Conservation (phyloP, 2,329 filamentous ascomycete genomes). For the Clarireedia hainanense region DNA sequence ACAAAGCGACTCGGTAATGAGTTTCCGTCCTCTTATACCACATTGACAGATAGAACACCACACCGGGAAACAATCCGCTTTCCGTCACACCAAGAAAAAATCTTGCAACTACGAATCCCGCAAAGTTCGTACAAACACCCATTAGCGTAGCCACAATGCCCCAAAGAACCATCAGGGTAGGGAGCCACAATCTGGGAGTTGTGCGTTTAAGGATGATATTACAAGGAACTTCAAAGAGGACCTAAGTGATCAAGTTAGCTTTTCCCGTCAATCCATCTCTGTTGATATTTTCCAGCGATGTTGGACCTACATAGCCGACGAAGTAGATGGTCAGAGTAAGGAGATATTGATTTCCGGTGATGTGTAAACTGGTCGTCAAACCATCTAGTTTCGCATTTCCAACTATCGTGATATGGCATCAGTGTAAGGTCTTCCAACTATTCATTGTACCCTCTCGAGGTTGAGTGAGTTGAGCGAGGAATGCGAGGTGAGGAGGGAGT, state of each 20-base stretch:
- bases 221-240: constrained; percentile 53
- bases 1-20: constrained; percentile 47
- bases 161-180: constrained; percentile 48
- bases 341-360: constrained; percentile 55
- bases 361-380: constrained; percentile 42
- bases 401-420: constrained; percentile 33
- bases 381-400: constrained; percentile 52
- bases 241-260: constrained; percentile 9
- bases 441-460: neutral
- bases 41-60: constrained; percentile 44
- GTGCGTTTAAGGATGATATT: constrained; percentile 56
- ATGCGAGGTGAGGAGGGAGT: no score
- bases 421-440: neutral
- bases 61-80: constrained; percentile 45
- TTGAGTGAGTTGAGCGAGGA: no score
- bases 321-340: constrained; percentile 62
- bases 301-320: constrained; percentile 39
- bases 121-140: constrained; percentile 42
- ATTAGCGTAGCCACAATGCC: constrained; percentile 45
- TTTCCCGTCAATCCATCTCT: no score
- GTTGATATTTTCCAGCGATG: no score
- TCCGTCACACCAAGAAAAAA: constrained; percentile 51
- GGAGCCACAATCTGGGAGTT: constrained; percentile 48
- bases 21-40: constrained; percentile 45
- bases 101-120: constrained; percentile 44